Conservation (phyloP, 2,329 filamentous ascomycete genomes). For the Dactylella cylindrospora region DNA sequence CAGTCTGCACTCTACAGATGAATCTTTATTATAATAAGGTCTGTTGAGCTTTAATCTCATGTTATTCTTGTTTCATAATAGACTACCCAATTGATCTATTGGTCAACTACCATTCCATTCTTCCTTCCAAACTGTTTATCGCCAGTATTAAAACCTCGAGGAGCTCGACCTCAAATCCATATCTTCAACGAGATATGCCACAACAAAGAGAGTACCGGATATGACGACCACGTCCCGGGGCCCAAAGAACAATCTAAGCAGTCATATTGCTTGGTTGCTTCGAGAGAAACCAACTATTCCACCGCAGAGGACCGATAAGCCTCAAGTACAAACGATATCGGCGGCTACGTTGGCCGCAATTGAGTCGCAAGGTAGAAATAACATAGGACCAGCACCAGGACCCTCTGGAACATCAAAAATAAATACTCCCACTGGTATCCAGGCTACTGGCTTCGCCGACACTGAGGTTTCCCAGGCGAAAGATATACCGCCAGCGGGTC, state of each 20-base stretch:
- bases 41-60: too few species aligned
- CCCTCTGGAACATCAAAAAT: background rate
- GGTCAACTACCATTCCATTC: too few species aligned
- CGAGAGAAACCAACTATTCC: slow-evolving; percentile 40
- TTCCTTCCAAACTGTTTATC: too few species aligned
- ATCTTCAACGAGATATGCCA: slow-evolving; percentile 24
- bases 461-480: slow-evolving; percentile 2
- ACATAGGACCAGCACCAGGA: background rate
- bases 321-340: slow-evolving; percentile 15
- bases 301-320: slow-evolving; percentile 17
- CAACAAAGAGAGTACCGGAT: slow-evolving; percentile 8
- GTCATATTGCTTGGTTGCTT: slow-evolving; percentile 44
- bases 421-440: background rate
- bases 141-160: too few species aligned
- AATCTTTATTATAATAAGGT: too few species aligned
- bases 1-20: too few species aligned
- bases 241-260: slow-evolving; percentile 43
- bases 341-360: slow-evolving; percentile 34
- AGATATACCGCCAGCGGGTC: background rate
- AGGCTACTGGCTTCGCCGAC: background rate
- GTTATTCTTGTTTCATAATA: too few species aligned
- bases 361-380: slow-evolving; percentile 20
- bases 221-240: slow-evolving; percentile 41
- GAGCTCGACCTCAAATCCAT: too few species aligned
- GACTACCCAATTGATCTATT: too few species aligned